phyloP scores from a whole-genome alignment of 2,329 filamentous ascomycete species.

The Purpureocillium lavendulum region DNA sequence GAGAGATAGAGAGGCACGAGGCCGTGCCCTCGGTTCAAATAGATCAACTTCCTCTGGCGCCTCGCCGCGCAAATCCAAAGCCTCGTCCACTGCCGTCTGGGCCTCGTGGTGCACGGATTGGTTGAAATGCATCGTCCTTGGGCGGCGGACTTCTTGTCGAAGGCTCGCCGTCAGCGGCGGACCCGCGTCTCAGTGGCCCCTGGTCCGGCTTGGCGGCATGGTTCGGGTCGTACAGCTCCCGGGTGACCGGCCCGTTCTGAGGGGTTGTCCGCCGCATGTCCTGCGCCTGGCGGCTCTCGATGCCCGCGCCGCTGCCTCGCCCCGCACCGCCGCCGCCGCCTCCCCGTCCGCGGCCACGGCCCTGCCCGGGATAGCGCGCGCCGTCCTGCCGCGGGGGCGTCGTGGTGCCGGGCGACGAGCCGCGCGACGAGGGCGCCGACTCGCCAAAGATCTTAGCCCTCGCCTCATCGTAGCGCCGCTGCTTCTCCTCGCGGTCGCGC shows the following conservation, averaged over 20 bases:
- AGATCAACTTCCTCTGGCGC: conserved; percentile 31
- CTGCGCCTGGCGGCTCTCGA: conserved; percentile 4
- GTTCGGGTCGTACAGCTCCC: conserved; percentile 71
- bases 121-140: conserved; percentile 55
- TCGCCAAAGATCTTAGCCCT: conserved; percentile 81
- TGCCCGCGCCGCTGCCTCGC: too few relatives aligned
- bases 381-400: conserved; percentile 43
- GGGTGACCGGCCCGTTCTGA: conserved; percentile 20
- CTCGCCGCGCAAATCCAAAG: conserved; percentile 65
- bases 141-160: conserved; percentile 31
- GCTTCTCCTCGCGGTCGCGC: conserved; percentile 78
- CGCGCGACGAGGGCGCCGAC: conserved; percentile 42
- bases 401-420: conserved; percentile 52
- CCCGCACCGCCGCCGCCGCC: conserved; percentile 11
- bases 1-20: conserved; percentile 16
- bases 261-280: conserved; percentile 14
- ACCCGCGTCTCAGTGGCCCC: conserved; percentile 32
- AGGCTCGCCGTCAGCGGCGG: conserved; percentile 19
- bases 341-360: conserved; percentile 37
- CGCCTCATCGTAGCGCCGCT: conserved; percentile 81
- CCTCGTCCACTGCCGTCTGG: conserved; percentile 71
- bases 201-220: conserved; percentile 58
- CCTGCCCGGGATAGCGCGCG: conserved; percentile 26
- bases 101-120: conserved; percentile 66
- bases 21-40: not conserved